Percentiles rank a stretch among this genome's conserved stretches.
Conservation (phyloP, 2,329 filamentous ascomycete species). For the Botrytis paeoniae region DNA sequence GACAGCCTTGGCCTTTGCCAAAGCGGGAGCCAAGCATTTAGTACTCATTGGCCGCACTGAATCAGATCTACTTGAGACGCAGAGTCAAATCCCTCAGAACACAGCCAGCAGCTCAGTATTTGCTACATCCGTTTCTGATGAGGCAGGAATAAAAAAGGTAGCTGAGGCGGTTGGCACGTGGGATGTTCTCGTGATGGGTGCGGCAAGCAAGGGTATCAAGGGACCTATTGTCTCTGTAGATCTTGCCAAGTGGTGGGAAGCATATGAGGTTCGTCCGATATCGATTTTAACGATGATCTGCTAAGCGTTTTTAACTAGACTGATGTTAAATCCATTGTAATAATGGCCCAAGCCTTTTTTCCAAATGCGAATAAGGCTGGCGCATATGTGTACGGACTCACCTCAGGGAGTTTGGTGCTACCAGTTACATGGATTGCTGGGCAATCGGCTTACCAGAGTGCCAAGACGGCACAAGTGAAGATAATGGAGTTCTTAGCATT, state of each 20-base stretch:
- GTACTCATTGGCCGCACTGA: conserved; percentile 44
- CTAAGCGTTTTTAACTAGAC: not conserved
- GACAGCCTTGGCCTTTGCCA: conserved; percentile 44
- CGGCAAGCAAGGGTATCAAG: not conserved
- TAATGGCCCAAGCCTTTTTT: not conserved
- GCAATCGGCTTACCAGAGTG: not conserved
- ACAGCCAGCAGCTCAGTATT: not conserved
- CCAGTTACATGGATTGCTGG: not conserved
- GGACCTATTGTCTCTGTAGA: not conserved
- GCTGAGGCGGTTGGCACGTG: not conserved
- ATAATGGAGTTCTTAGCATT: not conserved
- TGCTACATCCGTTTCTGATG: not conserved
- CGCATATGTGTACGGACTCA: not conserved
- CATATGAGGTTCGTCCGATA: not conserved
- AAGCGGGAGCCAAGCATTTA: conserved; percentile 45
- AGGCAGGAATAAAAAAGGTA: not conserved
- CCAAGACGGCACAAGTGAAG: not conserved
- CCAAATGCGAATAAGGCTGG: not conserved
- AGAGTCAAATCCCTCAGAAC: not conserved
- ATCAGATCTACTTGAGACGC: conserved; percentile 24
- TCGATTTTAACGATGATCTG: too few relatives aligned
- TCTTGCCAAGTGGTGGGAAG: not conserved
- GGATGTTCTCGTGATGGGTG: not conserved
- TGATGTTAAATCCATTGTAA: not conserved
- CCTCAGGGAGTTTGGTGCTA: not conserved